A percentile compares a stretch with the other conserved stretches of the same genome.
These are phyloP conservation scores for Eutrema salsugineum DNA, from an alignment of 441 rosid species.

Conservation along the genomic window DNA sequence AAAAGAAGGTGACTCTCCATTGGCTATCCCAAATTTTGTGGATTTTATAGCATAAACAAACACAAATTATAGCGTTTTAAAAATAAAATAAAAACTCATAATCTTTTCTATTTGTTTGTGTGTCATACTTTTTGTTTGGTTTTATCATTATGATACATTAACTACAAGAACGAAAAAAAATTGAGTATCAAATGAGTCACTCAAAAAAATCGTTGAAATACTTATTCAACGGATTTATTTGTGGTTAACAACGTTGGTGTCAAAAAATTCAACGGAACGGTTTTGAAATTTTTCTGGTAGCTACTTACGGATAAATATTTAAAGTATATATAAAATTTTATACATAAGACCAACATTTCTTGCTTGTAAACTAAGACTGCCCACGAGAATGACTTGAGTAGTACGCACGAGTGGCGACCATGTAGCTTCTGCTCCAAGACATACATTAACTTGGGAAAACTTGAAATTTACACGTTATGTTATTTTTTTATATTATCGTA, in stretches of 20 bases:
- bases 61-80: not conserved
- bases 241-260: not conserved
- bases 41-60: not conserved
- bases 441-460: constrained; percentile 23
- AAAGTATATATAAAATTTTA: not conserved
- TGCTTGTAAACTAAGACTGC: constrained; percentile 30
- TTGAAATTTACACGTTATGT: constrained; percentile 1
- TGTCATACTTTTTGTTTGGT: not conserved
- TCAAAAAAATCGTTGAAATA: too few relatives aligned
- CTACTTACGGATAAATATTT: not conserved
- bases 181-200: not conserved
- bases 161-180: not conserved
- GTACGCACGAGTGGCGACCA: constrained; percentile 26
- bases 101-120: not conserved
- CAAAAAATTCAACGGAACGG: not conserved
- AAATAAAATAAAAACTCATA: not conserved
- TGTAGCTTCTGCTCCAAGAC: constrained; percentile 27
- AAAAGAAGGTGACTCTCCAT: not conserved
- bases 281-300: not conserved
- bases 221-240: not conserved
- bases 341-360: constrained; percentile 25
- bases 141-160: not conserved
- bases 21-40: not conserved
- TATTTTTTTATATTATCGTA: constrained; percentile 6
- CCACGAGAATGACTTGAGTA: constrained; percentile 28